Conservation (phyloP, 495 filamentous ascomycete genomes). For the Lasiosphaeria ovina region DNA sequence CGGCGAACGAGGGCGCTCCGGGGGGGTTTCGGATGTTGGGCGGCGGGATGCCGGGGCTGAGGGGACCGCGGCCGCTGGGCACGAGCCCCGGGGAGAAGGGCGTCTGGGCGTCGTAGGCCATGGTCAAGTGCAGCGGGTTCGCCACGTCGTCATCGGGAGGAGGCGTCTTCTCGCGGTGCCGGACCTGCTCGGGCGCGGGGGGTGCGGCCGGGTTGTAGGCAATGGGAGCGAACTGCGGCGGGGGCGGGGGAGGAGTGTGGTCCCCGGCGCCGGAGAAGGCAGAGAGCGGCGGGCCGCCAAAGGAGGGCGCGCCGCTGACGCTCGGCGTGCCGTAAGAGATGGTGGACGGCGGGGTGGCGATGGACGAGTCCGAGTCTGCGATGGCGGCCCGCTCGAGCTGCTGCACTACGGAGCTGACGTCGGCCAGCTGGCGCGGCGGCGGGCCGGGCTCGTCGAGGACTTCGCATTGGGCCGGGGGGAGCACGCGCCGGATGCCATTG, state of each 20-base stretch:
- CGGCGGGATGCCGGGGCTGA: slow-evolving; percentile 36
- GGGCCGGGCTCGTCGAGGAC: slow-evolving; percentile 55
- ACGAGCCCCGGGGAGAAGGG: slow-evolving; percentile 48
- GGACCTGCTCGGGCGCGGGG: slow-evolving; percentile 76
- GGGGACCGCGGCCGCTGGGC: slow-evolving; percentile 33
- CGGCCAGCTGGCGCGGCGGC: slow-evolving; percentile 42
- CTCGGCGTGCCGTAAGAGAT: slow-evolving; percentile 45
- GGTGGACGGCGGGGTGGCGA: slow-evolving; percentile 31
- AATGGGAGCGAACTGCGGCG: slow-evolving; percentile 63
- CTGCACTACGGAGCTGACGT: slow-evolving; percentile 77
- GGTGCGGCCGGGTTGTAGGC: slow-evolving; percentile 91
- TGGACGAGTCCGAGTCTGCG: slow-evolving; percentile 18
- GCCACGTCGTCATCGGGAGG: slow-evolving; percentile 69
- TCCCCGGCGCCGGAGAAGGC: slow-evolving; percentile 26
- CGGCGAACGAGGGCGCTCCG: slow-evolving; percentile 35
- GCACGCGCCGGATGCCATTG: slow-evolving; percentile 58
- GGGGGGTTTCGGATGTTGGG: slow-evolving; percentile 36
- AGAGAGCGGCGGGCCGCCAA: slow-evolving; percentile 41
- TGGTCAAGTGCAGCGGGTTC: slow-evolving; percentile 69
- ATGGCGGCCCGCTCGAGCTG: slow-evolving; percentile 80
- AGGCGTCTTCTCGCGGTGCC: slow-evolving; percentile 85
- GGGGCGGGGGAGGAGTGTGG: slow-evolving; percentile 29
- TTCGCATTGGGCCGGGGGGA: slow-evolving; percentile 59
- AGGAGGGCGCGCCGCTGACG: slow-evolving; percentile 34
- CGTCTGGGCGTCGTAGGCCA: slow-evolving; percentile 58